Conservation (phyloP, 768 basidiomycete genomes). For the Rhodocollybia butyracea region DNA sequence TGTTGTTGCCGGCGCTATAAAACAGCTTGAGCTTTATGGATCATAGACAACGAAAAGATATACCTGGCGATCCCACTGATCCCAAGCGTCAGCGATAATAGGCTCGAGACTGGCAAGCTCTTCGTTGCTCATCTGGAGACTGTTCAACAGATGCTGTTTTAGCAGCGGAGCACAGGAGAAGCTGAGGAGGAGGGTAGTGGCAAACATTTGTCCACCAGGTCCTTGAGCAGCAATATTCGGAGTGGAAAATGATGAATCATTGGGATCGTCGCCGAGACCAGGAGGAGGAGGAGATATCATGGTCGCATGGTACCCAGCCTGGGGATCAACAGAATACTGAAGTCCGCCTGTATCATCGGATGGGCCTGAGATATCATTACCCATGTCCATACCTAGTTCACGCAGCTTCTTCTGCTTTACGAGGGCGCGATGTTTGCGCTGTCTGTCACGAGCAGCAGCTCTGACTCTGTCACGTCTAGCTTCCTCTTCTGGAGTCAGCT, state of each 20-base stretch:
- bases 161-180: constrained; percentile 72
- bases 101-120: constrained; percentile 78
- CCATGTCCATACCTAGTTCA: constrained; percentile 80
- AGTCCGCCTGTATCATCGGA: constrained; percentile 35
- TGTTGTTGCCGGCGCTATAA: constrained; percentile 45
- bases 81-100: constrained; percentile 80
- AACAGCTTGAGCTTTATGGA: not conserved
- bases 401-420: constrained; percentile 81
- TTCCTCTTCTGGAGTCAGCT: constrained; percentile 60
- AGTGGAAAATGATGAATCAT: constrained; percentile 66
- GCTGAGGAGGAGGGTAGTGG: constrained; percentile 71
- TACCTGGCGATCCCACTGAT: constrained; percentile 83
- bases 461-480: constrained; percentile 69
- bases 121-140: constrained; percentile 72
- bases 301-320: constrained; percentile 12
- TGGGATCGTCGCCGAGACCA: constrained; percentile 17
- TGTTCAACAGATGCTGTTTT: constrained; percentile 72
- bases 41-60: constrained; percentile 18
- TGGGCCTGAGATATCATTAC: constrained; percentile 63
- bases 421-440: constrained; percentile 75
- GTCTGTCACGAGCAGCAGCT: constrained; percentile 74
- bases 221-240: constrained; percentile 58
- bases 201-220: constrained; percentile 73
- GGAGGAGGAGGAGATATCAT: constrained; percentile 2
- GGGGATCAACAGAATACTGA: not conserved